Percentiles rank a stretch among this genome's conserved stretches.
Conservation (phyloP, 2,329 filamentous ascomycete genomes). For the Penicillium vulpinum region DNA sequence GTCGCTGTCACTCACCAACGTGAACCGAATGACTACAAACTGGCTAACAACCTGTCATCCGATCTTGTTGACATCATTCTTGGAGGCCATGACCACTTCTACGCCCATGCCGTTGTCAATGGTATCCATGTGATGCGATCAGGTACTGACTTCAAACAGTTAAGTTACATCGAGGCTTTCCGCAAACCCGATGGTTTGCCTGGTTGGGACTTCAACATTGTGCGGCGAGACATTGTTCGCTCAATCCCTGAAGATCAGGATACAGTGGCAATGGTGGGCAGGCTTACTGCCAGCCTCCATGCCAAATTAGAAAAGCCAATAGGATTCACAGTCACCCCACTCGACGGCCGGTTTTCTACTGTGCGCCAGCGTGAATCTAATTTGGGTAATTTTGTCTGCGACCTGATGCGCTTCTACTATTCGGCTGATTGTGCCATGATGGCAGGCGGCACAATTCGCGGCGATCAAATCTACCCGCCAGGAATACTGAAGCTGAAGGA, state of each 20-base stretch:
- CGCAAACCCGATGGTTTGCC: slow-evolving; percentile 50
- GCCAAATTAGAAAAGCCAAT: slow-evolving; percentile 78
- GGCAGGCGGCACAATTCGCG: slow-evolving; percentile 81
- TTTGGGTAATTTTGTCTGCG: slow-evolving; percentile 85
- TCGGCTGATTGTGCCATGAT: slow-evolving; percentile 78
- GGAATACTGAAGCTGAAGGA: slow-evolving; percentile 76
- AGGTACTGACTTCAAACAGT: slow-evolving; percentile 87
- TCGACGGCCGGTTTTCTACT: slow-evolving; percentile 84
- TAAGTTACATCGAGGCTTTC: slow-evolving; percentile 82
- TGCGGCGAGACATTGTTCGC: slow-evolving; percentile 70
- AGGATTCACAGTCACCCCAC: slow-evolving; percentile 76
- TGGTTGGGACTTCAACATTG: slow-evolving; percentile 78
- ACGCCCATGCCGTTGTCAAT: slow-evolving; percentile 74
- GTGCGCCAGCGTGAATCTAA: slow-evolving; percentile 78
- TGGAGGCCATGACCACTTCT: slow-evolving; percentile 89
- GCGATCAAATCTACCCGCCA: slow-evolving; percentile 84
- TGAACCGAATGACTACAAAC: slow-evolving; percentile 85
- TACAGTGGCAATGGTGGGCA: slow-evolving; percentile 63
- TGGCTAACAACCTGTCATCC: slow-evolving; percentile 68
- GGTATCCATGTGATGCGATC: slow-evolving; percentile 82
- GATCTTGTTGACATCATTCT: slow-evolving; percentile 82
- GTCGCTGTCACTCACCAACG: slow-evolving; percentile 82
- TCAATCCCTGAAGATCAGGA: slow-evolving; percentile 64
- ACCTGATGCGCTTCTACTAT: slow-evolving; percentile 85
- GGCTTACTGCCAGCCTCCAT: slow-evolving; percentile 71